Conservation (phyloP, 257 asterid genomes). For the Scutellaria galericulata region DNA sequence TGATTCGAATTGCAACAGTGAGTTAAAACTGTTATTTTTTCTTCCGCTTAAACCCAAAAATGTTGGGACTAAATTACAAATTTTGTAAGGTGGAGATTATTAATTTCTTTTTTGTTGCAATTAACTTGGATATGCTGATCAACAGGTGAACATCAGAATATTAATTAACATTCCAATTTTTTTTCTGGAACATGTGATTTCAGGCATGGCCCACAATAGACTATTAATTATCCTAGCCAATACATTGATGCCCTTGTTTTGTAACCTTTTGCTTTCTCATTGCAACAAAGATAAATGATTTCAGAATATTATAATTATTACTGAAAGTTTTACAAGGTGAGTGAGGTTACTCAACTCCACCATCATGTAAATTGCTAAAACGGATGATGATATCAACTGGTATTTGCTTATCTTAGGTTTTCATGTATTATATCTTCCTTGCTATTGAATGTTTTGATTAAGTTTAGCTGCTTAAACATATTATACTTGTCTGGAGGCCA, state of each 20-base stretch:
- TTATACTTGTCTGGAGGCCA: slow-evolving; percentile 8
- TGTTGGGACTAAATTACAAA: too few species aligned
- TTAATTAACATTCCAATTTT: too few species aligned
- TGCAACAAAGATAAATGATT: slow-evolving; percentile 5
- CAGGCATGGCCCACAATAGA: too few species aligned
- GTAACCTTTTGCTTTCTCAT: not conserved
- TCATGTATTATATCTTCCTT: not conserved
- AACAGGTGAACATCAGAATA: too few species aligned
- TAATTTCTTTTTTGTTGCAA: too few species aligned
- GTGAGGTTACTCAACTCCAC: slow-evolving; percentile 9
- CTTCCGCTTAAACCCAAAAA: too few species aligned
- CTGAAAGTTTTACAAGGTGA: not conserved
- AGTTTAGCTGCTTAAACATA: slow-evolving; percentile 25
- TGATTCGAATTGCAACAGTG: too few species aligned
- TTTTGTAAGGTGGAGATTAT: too few species aligned
- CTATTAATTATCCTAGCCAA: not conserved
- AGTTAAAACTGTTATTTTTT: too few species aligned
- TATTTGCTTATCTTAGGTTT: slow-evolving; percentile 14
- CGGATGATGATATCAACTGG: not conserved
- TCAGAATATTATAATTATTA: not conserved
- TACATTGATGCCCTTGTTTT: not conserved
- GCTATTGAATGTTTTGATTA: slow-evolving; percentile 11
- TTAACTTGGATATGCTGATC: too few species aligned
- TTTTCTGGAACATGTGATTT: too few species aligned
- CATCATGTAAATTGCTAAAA: slow-evolving; percentile 3